Conservation (phyloP, 495 filamentous ascomycete species). For the Saxophila tyrrhenica region DNA sequence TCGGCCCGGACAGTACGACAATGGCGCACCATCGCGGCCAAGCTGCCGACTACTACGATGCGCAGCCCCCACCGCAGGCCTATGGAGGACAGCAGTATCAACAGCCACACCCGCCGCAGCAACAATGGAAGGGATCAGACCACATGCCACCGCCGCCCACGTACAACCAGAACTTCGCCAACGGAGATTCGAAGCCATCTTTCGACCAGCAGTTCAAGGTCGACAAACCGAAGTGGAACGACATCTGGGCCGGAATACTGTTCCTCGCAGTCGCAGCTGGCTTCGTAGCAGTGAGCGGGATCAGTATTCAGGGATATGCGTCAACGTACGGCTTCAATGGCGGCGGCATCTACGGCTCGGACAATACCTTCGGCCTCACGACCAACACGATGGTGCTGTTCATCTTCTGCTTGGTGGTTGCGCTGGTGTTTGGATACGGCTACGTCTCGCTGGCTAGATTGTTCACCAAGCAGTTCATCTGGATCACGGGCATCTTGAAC, state of each 20-base stretch:
- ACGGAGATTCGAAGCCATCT: slow-evolving; percentile 34
- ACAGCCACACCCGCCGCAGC: slow-evolving; percentile 3
- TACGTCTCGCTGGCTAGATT: slow-evolving; percentile 68
- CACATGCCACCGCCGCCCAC: slow-evolving; percentile 13
- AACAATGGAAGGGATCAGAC: neutral
- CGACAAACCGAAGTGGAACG: slow-evolving; percentile 74
- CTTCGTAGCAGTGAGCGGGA: slow-evolving; percentile 64
- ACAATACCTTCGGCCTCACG: slow-evolving; percentile 54
- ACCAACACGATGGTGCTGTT: slow-evolving; percentile 84
- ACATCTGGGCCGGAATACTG: slow-evolving; percentile 75
- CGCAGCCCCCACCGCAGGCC: neutral
- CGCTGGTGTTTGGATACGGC: slow-evolving; percentile 58
- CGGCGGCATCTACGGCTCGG: slow-evolving; percentile 58
- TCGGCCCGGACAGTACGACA: neutral
- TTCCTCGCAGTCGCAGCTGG: slow-evolving; percentile 64
- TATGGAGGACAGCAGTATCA: slow-evolving; percentile 1
- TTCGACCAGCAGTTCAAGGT: slow-evolving; percentile 76
- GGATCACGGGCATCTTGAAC: slow-evolving; percentile 65
- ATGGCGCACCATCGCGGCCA: neutral
- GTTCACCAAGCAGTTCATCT: slow-evolving; percentile 86
- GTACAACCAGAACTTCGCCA: slow-evolving; percentile 7
- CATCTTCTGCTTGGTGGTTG: slow-evolving; percentile 58
- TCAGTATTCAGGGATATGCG: slow-evolving; percentile 67
- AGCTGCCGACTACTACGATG: slow-evolving; percentile 8
- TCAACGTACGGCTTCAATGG: slow-evolving; percentile 55